phyloP scores from a whole-genome alignment of 768 basidiomycete genomes.

The Krasilnikovozyma curviuscula region DNA sequence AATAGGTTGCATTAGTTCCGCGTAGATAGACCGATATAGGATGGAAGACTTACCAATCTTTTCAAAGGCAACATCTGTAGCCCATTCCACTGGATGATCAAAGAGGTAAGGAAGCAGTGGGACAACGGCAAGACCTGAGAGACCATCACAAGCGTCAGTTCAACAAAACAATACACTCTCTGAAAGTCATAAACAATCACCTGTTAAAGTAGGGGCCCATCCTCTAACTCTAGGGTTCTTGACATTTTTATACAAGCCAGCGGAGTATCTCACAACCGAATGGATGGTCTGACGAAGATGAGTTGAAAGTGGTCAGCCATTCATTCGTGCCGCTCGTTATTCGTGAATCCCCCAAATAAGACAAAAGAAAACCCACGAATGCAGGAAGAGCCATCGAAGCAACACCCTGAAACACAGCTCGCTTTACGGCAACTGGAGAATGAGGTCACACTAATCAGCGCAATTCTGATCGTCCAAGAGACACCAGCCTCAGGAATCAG shows the following conservation, averaged over 20 bases:
- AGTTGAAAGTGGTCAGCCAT: too few species aligned
- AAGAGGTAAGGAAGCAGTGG: conserved; percentile 26
- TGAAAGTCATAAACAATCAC: too few species aligned
- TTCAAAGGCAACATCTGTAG: conserved; percentile 20
- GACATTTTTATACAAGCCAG: conserved; percentile 22
- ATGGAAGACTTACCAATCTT: conserved; percentile 21
- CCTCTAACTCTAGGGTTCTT: conserved; percentile 18
- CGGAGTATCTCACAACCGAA: conserved; percentile 22
- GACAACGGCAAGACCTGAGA: conserved; percentile 19
- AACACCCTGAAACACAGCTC: conserved; percentile 25
- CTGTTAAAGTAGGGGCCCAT: conserved; percentile 24
- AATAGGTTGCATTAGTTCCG: too few species aligned
- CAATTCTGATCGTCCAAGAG: not conserved
- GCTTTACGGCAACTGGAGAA: conserved; percentile 20
- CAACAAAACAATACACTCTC: conserved; percentile 2
- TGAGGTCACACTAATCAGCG: not conserved
- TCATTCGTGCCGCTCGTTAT: too few species aligned
- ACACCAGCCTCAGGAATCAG: not conserved
- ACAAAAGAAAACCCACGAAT: conserved; percentile 10
- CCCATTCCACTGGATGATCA: conserved; percentile 21
- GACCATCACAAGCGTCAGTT: conserved; percentile 4
- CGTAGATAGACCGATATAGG: too few species aligned
- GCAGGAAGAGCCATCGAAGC: conserved; percentile 28
- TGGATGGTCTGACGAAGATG: conserved; percentile 21
- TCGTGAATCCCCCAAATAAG: too few species aligned